A percentile compares a stretch with the other conserved stretches of the same genome.
Conservation (phyloP, 140 eudicot genomes). For the Bidens hawaiensis region DNA sequence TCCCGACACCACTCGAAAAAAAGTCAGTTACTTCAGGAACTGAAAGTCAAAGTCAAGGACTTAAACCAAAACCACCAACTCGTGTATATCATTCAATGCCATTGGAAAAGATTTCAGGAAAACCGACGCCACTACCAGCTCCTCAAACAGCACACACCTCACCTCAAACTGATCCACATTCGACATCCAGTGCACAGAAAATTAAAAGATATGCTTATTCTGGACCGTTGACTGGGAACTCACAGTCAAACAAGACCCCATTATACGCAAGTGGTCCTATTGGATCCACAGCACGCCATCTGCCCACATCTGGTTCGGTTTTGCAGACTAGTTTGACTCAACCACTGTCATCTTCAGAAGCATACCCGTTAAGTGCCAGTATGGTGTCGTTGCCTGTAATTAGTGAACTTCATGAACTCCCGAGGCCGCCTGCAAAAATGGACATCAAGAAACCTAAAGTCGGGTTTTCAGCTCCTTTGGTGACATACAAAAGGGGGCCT, state of each 20-base stretch:
- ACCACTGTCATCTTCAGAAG: conserved; percentile 42
- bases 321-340: conserved; percentile 25
- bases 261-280: conserved; percentile 62
- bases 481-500: conserved; percentile 26
- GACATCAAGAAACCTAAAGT: conserved; percentile 29
- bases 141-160: conserved; percentile 32
- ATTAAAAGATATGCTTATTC: conserved; percentile 39
- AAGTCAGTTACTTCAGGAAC: conserved; percentile 34
- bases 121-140: conserved; percentile 37
- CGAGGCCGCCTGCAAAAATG: conserved; percentile 58
- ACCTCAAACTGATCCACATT: conserved; percentile 27
- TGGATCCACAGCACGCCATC: conserved; percentile 37
- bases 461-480: conserved; percentile 65
- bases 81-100: conserved; percentile 34
- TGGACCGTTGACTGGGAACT: conserved; percentile 40
- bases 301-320: conserved; percentile 50
- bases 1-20: conserved; percentile 74
- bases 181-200: conserved; percentile 41
- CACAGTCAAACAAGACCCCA: conserved; percentile 39
- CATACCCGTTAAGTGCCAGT: conserved; percentile 20
- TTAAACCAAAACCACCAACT: conserved; percentile 26
- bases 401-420: conserved; percentile 94
- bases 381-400: conserved; percentile 56
- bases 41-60: conserved; percentile 25
- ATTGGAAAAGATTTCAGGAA: conserved; percentile 25